Conservation (phyloP, 2,329 filamentous ascomycete genomes). For the Stagonosporopsis cucurbitacearum region DNA sequence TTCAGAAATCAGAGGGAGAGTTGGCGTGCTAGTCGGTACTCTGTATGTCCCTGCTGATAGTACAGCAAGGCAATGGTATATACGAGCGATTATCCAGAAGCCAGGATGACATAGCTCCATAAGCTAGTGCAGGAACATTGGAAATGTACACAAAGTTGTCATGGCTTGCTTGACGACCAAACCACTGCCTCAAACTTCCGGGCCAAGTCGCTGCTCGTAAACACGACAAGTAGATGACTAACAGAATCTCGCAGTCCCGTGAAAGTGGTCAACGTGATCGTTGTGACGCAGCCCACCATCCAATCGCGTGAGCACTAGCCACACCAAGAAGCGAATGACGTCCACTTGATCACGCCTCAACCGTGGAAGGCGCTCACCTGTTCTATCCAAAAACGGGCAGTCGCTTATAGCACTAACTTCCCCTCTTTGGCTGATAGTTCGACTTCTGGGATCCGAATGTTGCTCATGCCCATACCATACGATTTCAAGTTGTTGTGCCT, state of each 20-base stretch:
- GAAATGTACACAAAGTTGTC: not conserved
- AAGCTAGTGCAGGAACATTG: not conserved
- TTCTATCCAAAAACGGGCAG: constrained; percentile 25
- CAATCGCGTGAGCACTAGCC: constrained; percentile 9
- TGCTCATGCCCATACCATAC: constrained; percentile 1
- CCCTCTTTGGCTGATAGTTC: constrained; percentile 11
- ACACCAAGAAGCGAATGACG: constrained; percentile 15
- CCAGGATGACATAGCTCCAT: not conserved
- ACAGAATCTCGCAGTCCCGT: not conserved
- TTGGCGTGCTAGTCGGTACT: not conserved
- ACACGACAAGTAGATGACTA: not conserved
- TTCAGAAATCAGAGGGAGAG: not conserved
- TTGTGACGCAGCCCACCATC: not conserved
- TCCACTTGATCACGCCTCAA: constrained; percentile 9
- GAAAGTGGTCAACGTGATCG: not conserved
- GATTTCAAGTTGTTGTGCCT: not conserved
- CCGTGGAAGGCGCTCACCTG: constrained; percentile 14
- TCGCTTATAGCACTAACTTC: constrained; percentile 21
- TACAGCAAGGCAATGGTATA: not conserved
- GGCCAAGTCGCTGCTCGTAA: not conserved
- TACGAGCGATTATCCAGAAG: not conserved
- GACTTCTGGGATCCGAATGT: not conserved
- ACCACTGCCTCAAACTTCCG: not conserved
- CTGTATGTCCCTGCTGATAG: not conserved
- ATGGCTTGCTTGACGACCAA: not conserved